A percentile compares a stretch with the other conserved stretches of the same genome.
Evolutionary conservation across 331 rosid species (phyloP).

Genomic region (Rhamnella rubrinervis): DNA sequence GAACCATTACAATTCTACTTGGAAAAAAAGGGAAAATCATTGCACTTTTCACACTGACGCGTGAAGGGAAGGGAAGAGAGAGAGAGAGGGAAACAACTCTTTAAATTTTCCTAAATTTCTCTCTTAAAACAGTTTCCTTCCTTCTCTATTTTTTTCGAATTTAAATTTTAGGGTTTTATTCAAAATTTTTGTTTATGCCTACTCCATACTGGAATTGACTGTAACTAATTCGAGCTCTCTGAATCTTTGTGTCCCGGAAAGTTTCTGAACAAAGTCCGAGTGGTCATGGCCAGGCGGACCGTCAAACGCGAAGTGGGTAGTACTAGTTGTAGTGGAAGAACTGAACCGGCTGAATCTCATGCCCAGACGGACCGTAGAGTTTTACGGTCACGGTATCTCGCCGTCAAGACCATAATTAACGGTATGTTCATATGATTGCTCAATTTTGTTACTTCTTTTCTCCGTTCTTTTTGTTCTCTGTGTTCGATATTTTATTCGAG

Average conservation of each 20-base stretch:
- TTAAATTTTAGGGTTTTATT: background rate
- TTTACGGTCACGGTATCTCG: constrained; percentile 70
- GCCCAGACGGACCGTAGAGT: constrained; percentile 46
- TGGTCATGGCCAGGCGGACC: constrained; percentile 12
- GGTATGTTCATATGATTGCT: constrained; percentile 25
- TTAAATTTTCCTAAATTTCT: too few relatives aligned
- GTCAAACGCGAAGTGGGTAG: constrained; percentile 19
- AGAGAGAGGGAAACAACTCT: too few relatives aligned
- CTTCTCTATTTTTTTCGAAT: too few relatives aligned
- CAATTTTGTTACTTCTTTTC: background rate
- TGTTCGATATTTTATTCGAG: too few relatives aligned
- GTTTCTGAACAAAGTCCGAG: background rate
- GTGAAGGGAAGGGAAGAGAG: too few relatives aligned
- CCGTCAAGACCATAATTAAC: constrained; percentile 56
- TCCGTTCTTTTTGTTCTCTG: background rate
- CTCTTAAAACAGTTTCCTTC: too few relatives aligned
- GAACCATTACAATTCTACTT: background rate
- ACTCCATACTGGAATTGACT: too few relatives aligned
- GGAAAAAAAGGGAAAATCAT: too few relatives aligned
- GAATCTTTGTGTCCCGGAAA: constrained; percentile 6
- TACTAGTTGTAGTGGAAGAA: background rate
- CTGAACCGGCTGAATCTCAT: background rate
- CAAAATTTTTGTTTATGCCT: background rate
- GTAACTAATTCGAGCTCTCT: background rate
- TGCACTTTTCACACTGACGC: too few relatives aligned